phyloP scores from a whole-genome alignment of 164 flowering plant species.

The Vitis labrusca region DNA sequence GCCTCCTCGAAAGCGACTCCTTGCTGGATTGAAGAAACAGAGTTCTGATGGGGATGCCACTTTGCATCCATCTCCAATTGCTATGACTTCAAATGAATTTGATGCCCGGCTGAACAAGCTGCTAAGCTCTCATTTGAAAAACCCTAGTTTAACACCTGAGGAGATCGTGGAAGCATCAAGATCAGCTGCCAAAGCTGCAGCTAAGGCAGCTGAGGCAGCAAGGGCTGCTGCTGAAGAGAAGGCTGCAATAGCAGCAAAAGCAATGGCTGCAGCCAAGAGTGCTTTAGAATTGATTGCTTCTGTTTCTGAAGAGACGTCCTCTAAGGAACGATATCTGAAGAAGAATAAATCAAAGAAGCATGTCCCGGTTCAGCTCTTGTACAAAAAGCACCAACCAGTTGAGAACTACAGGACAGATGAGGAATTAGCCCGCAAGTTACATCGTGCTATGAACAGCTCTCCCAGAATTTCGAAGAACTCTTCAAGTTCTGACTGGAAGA shows the following conservation, averaged over 20 bases:
- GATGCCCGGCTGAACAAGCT: slow-evolving; percentile 38
- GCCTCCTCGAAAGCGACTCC: slow-evolving; percentile 90
- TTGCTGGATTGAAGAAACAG: slow-evolving; percentile 83
- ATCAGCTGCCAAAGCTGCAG: slow-evolving; percentile 62
- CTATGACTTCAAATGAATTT: slow-evolving; percentile 34
- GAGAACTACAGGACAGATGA: slow-evolving; percentile 56
- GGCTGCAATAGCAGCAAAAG: slow-evolving; percentile 75
- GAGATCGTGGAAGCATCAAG: slow-evolving; percentile 72
- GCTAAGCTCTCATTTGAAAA: slow-evolving; percentile 32
- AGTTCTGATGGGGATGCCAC: slow-evolving; percentile 37
- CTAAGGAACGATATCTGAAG: slow-evolving; percentile 35
- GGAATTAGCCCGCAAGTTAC: slow-evolving; percentile 75
- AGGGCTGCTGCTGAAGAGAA: slow-evolving; percentile 83
- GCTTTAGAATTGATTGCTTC: slow-evolving; percentile 72
- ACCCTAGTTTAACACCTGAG: slow-evolving; percentile 44
- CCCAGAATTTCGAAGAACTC: slow-evolving; percentile 62
- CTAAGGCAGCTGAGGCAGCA: slow-evolving; percentile 69
- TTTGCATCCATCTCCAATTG: slow-evolving; percentile 22
- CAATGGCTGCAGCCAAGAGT: slow-evolving; percentile 79
- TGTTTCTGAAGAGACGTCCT: slow-evolving; percentile 34
- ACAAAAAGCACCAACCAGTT: slow-evolving; percentile 43
- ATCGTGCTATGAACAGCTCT: slow-evolving; percentile 78
- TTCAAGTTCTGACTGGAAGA: slow-evolving; percentile 38
- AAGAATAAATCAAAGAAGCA: slow-evolving; percentile 78
- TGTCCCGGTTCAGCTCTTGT: slow-evolving; percentile 66